These are phyloP conservation scores for Xylaria sp. DNA, from an alignment of 2,329 filamentous ascomycete species.

Conservation along the genomic window DNA sequence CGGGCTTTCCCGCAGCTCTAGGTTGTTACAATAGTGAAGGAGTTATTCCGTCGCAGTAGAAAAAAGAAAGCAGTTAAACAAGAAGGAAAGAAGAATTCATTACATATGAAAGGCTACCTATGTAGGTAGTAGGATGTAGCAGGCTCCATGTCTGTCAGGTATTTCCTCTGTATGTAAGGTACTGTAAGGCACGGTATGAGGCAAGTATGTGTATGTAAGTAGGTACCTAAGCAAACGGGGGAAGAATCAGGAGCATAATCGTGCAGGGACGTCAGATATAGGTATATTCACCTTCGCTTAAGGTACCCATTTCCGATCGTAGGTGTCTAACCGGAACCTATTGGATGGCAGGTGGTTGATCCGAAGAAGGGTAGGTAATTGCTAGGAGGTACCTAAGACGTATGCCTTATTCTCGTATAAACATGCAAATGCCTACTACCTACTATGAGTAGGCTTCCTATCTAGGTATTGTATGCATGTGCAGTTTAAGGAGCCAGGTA, in stretches of 20 bases:
- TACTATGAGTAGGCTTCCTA: too few species aligned
- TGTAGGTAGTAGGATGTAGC: constrained; percentile 15
- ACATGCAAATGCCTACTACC: not conserved
- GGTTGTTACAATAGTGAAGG: not conserved
- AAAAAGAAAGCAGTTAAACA: not conserved
- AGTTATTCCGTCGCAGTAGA: not conserved
- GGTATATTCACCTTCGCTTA: constrained; percentile 18
- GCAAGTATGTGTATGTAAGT: not conserved
- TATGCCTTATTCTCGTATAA: constrained; percentile 1
- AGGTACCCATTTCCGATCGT: constrained; percentile 21
- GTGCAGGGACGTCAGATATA: not conserved
- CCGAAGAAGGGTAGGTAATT: constrained; percentile 1
- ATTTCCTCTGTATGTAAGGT: constrained; percentile 11
- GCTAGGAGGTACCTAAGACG: not conserved
- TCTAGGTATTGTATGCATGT: not conserved
- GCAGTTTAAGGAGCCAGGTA: not conserved
- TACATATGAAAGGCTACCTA: too few species aligned
- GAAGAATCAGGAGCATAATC: too few species aligned
- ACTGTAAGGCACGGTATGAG: too few species aligned
- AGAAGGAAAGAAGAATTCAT: not conserved
- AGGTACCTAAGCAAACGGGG: not conserved
- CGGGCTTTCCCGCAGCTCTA: not conserved
- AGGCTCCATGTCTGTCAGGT: constrained; percentile 8
- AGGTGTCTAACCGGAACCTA: not conserved
- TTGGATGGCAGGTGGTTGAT: constrained; percentile 12